Percentiles rank a stretch among this genome's conserved stretches.
phyloP scores from a whole-genome alignment of 352 stramenopile genomes.

The Elongisporangium prolatum region DNA sequence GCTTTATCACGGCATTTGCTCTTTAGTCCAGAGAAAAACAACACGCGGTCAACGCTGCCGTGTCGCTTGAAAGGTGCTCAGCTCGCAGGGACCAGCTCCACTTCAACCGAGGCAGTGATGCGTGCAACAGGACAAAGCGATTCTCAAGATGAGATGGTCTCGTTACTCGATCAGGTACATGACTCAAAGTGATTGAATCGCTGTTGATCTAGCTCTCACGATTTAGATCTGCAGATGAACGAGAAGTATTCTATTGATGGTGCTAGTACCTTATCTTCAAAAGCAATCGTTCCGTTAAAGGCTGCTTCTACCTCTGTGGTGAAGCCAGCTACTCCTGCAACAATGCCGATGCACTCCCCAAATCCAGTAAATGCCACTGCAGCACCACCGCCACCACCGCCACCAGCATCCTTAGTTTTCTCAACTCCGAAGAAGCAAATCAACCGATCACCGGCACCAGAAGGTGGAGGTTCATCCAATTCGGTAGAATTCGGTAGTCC shows the following conservation, averaged over 20 bases:
- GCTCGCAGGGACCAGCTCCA: not conserved
- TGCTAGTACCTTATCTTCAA: not conserved
- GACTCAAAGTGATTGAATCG: not conserved
- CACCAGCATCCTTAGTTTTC: not conserved
- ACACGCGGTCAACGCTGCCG: conserved; percentile 3
- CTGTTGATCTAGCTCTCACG: not conserved
- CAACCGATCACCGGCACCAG: not conserved
- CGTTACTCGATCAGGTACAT: conserved; percentile 43
- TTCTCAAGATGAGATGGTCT: conserved; percentile 55
- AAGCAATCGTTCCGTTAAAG: not conserved
- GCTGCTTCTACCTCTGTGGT: not conserved
- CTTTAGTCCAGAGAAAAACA: conserved; percentile 31
- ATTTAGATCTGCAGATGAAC: conserved; percentile 25
- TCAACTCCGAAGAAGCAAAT: not conserved
- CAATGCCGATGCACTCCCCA: not conserved
- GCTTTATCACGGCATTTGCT: conserved; percentile 25
- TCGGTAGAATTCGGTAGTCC: conserved; percentile 50
- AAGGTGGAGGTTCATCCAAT: not conserved
- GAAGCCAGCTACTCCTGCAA: not conserved
- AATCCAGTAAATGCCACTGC: not conserved
- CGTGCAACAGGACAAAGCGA: conserved; percentile 10
- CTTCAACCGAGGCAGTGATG: not conserved
- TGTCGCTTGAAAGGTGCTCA: not conserved
- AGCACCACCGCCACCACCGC: not conserved
- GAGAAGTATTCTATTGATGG: conserved; percentile 34